Evolutionary conservation across 805 yeast species (phyloP), one percentile per base, ranked within the genome.

Genomic region (Zygosaccharomyces rouxii): DNA sequence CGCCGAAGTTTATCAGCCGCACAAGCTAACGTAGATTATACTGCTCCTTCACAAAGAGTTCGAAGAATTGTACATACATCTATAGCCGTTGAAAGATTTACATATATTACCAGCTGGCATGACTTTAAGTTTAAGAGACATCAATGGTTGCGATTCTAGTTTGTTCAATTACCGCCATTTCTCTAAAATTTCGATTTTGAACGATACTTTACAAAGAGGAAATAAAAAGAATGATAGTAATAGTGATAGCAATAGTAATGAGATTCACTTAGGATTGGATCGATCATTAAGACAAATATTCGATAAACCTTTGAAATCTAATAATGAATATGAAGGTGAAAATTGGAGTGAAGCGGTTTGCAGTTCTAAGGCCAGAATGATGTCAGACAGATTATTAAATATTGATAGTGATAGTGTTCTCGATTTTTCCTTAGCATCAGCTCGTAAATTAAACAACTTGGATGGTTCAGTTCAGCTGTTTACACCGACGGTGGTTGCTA

Each of bases 401-500:
- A 52, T 55, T 4, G 58, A 54, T 14, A 50, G 51, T 14, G 58
- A 55, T 26, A 55, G 58, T 33, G 58, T 55, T 10, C 43, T 53
- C 25, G 52, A 55, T 29, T 55, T 35, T 39, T 55, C 58, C 7
- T 51, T 55, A 10, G 26, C 42, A 18, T 48, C 52, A 5, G 48
- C 46, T 10, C 30, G 47, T 7, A 38, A 30, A 38, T 33, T 39
- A 7, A 42, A 43, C 10, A 28, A 42, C 18, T 14, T 26, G 35
- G 51, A 45, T 19, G 33, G 47, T 11, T 42, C 42, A 3, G 22
- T 45, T 9, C 50, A 48, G 9, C 19, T 46, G 10, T 48, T 48
- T 42, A 43, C 52, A 7, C 50, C 52, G 6, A 26, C 44, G 7
- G 43, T 48, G 3, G 16, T 51, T 4, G 50, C 46, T 13, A 38